phyloP scores from a whole-genome alignment of 495 filamentous ascomycete species.

The Lasiosphaeria miniovina region DNA sequence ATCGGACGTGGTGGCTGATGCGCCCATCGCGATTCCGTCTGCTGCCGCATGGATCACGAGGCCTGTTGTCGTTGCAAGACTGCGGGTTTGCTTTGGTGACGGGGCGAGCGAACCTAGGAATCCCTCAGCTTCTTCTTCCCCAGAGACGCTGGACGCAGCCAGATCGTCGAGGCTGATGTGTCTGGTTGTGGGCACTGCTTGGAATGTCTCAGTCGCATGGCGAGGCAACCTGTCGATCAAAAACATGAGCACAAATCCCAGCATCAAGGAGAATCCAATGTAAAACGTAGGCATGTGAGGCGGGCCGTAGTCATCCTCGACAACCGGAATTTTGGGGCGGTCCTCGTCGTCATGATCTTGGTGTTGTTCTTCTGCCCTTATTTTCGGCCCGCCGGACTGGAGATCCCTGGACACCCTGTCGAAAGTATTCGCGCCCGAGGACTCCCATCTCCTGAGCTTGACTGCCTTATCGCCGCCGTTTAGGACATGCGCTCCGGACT shows the following conservation, averaged over 20 bases:
- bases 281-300: slow-evolving; percentile 52
- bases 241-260: slow-evolving; percentile 96
- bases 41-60: slow-evolving; percentile 95
- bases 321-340: slow-evolving; percentile 14
- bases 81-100: slow-evolving; percentile 49
- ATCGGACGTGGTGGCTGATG: slow-evolving; percentile 69
- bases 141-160: slow-evolving; percentile 43
- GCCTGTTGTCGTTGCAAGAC: slow-evolving; percentile 77
- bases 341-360: slow-evolving; percentile 5
- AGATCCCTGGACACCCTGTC: not conserved
- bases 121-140: slow-evolving; percentile 47
- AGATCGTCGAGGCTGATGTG: slow-evolving; percentile 84
- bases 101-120: slow-evolving; percentile 50
- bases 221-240: slow-evolving; percentile 86
- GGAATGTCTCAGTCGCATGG: slow-evolving; percentile 55
- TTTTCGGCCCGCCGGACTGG: not conserved
- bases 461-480: not conserved
- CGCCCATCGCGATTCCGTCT: slow-evolving; percentile 95
- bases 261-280: slow-evolving; percentile 80
- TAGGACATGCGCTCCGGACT: slow-evolving; percentile 5
- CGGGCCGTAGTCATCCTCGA: slow-evolving; percentile 22
- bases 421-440: not conserved
- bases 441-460: not conserved
- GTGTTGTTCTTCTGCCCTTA: slow-evolving; percentile 3
- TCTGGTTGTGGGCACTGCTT: slow-evolving; percentile 50